Conservation (phyloP, 2,329 filamentous ascomycete species). For the Colletotrichum australisinense region DNA sequence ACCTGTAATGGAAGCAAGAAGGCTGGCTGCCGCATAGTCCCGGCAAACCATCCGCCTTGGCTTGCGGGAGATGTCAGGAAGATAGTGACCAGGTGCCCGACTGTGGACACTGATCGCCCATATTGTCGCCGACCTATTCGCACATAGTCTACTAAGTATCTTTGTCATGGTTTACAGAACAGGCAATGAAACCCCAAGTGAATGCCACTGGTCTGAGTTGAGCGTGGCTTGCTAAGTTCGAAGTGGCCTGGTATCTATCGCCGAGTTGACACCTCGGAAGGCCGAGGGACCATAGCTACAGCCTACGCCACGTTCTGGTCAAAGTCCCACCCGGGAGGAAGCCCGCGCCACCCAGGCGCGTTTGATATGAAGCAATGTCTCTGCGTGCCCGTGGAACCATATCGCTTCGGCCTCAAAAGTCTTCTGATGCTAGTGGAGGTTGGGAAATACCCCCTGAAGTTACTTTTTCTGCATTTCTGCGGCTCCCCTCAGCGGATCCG, state of each 20-base stretch:
- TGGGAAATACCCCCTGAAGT: too few relatives aligned
- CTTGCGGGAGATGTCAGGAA: not conserved
- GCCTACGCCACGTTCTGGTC: not conserved
- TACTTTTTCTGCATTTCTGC: too few relatives aligned
- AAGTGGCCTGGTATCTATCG: not conserved
- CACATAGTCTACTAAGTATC: not conserved
- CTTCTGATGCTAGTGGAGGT: too few relatives aligned
- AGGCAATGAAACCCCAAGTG: not conserved
- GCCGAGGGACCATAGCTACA: not conserved
- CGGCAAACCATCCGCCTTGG: not conserved
- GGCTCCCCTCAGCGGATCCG: too few relatives aligned
- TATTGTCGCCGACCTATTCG: not conserved
- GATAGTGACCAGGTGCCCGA: not conserved
- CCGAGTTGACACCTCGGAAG: not conserved
- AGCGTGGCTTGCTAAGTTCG: not conserved
- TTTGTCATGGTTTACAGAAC: not conserved
- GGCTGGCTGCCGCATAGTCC: not conserved
- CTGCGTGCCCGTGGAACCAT: too few relatives aligned
- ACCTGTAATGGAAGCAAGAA: not conserved
- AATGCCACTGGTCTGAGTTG: not conserved
- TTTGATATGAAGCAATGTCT: too few relatives aligned
- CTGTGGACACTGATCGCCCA: not conserved
- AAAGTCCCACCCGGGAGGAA: not conserved
- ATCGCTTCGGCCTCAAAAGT: too few relatives aligned
- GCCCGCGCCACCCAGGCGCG: too few relatives aligned